Base-by-base conservation (phyloP, 2,329 filamentous ascomycete genomes). In the Scytalidium sp. region DNA sequence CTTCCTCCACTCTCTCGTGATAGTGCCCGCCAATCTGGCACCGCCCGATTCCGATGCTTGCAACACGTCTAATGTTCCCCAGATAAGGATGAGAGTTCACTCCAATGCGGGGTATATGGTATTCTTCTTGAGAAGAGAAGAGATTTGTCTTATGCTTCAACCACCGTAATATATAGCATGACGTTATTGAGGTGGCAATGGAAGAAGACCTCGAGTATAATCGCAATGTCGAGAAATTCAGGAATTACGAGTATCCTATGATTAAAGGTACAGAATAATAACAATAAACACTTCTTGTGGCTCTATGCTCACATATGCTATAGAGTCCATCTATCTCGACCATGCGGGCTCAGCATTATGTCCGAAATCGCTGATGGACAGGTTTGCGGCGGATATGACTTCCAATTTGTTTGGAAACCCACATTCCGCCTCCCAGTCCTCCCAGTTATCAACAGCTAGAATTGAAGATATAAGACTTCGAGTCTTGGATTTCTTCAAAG, bases 341-440 rank as follows among this genome's bases (percentile, higher is more conserved):
- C 92, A 97, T 85, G 91, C 91, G 0, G 93, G 91, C n/a, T 89
- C 90, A n/a, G 93, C 92, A 0, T 75, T 88, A 1, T 90, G 88
- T 64, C 76, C 90, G 40, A 93, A 87, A 66, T 91, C 88, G 23
- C 70, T 94, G 20, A 84, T 97, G 67, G 87, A 93, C 56, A 75
- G 73, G 20, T 96, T 96, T 69, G 83, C 88, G 13, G 68, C 72
- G 11, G 88, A 94, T 52, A 86, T 97, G 78, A 85, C 85, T 21
- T 75, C 80, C 3, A 88, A 84, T 59, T 74, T 97, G 0, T 91
- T 92, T 58, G 93, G 92, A 32, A 97, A 97, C 55, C 93, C 93
- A 1, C 93, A 97, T 69, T 97, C 93, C 1, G 86, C 83, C 45
- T 96, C 92, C 2, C 73, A 79, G 13, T 86, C 91, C 2, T 96